A percentile compares a stretch with the other conserved stretches of the same genome.
These are phyloP conservation scores for Brachypodium distachyon DNA, from an alignment of 202 grass and related monocot genomes.

Conservation along the genomic window DNA sequence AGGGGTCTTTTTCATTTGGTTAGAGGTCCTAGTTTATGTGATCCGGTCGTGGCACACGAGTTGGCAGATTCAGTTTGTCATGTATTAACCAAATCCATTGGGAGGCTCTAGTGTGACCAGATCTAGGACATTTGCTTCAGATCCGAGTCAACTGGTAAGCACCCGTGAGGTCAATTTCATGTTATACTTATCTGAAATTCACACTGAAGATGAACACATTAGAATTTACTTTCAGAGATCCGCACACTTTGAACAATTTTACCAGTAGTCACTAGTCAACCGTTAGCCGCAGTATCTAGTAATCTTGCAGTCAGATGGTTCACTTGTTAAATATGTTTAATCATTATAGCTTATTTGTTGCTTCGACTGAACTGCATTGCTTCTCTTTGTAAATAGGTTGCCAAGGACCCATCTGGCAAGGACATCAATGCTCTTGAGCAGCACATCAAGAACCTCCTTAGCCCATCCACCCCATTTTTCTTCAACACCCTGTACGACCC, in stretches of 20 bases:
- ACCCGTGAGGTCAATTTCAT: not conserved
- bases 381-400: conserved; percentile 35
- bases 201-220: too few species aligned
- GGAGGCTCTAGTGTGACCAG: not conserved
- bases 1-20: conserved; percentile 29
- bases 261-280: not conserved
- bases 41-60: not conserved
- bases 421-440: conserved; percentile 81
- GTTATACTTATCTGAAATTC: not conserved
- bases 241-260: not conserved
- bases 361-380: not conserved
- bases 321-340: not conserved
- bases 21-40: not conserved
- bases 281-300: not conserved
- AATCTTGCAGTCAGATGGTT: not conserved
- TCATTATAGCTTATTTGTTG: not conserved
- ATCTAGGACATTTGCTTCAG: conserved; percentile 3
- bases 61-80: conserved; percentile 1
- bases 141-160: not conserved
- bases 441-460: conserved; percentile 78
- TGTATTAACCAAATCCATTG: not conserved
- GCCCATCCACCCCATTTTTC: conserved; percentile 74
- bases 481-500: conserved; percentile 89
- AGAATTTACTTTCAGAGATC: not conserved
- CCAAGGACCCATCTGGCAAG: conserved; percentile 74